phyloP scores from a whole-genome alignment of 192 early-diverging fungal genomes.

The Podila verticillata region DNA sequence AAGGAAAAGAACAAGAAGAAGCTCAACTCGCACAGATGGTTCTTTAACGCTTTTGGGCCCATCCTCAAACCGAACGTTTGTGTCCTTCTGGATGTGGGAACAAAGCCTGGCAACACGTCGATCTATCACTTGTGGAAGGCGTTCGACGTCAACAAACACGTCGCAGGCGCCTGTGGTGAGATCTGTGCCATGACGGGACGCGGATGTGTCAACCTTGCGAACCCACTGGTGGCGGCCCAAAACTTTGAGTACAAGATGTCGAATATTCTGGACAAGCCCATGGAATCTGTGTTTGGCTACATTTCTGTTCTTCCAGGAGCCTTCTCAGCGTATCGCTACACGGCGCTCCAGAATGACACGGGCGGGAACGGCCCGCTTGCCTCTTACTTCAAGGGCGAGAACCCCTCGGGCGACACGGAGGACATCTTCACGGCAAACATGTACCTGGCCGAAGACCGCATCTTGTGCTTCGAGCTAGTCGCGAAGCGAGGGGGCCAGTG shows the following conservation, averaged over 20 bases:
- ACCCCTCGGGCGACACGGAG: slow-evolving; percentile 63
- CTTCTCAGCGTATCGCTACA: slow-evolving; percentile 83
- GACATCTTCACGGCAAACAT: slow-evolving; percentile 73
- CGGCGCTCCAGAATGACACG: slow-evolving; percentile 69
- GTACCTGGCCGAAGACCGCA: slow-evolving; percentile 78
- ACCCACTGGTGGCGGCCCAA: slow-evolving; percentile 81
- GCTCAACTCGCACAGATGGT: slow-evolving; percentile 71
- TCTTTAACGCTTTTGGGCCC: slow-evolving; percentile 70
- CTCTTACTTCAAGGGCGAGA: slow-evolving; percentile 83
- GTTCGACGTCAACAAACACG: slow-evolving; percentile 75
- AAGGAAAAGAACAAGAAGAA: slow-evolving; percentile 80
- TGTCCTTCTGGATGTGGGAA: slow-evolving; percentile 82
- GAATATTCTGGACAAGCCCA: slow-evolving; percentile 81
- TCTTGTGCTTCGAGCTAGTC: slow-evolving; percentile 82
- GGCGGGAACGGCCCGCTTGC: slow-evolving; percentile 69
- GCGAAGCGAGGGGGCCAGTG: slow-evolving; percentile 74
- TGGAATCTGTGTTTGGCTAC: slow-evolving; percentile 93
- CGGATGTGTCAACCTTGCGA: slow-evolving; percentile 67
- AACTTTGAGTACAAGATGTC: slow-evolving; percentile 87
- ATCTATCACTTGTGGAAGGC: slow-evolving; percentile 84
- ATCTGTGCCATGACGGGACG: slow-evolving; percentile 75
- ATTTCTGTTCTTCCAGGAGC: slow-evolving; percentile 94
- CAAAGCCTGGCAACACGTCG: slow-evolving; percentile 72
- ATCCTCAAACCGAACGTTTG: slow-evolving; percentile 68
- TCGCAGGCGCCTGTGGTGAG: slow-evolving; percentile 88